Evolutionary conservation across 225 moss, liverwort and hornwort species (phyloP), one percentile per base, ranked within the genome.

Genomic region (Thuidium tamariscinum): DNA sequence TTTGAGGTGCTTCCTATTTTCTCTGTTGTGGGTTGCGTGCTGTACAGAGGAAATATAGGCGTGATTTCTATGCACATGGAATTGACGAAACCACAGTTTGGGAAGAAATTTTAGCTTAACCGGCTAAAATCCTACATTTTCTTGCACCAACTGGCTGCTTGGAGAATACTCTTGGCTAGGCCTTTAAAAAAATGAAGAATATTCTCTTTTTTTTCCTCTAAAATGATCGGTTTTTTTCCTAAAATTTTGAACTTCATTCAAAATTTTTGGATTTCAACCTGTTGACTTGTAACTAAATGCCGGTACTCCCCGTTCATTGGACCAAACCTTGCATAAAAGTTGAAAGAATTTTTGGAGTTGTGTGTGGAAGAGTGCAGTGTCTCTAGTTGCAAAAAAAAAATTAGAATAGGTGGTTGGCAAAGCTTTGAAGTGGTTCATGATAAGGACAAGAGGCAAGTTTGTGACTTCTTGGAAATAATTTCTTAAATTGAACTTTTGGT

Each of bases 381-480:
- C n/a, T n/a, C 11, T 11, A 36, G 3, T 21, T 66, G 66, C 6
- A 66, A 66, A 21, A 36, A 3, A 11, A 66, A 3, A 36, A 66
- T 36, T 36, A 66, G 3, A 69, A 26, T 26, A 68, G 25, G 23
- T 7, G 8, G 7, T 2, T 1, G 0, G 5, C 15, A 70, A 70
- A 70, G 9, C 2, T 70, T 42, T 4, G 0, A 1, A 39, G 9
- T 5, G 23, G 14, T 5, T 71, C 29, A 9, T 71, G 9, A 27
- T 27, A 44, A 71, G 16, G 0, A 6, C 2, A 16, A 2, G 10
- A 44, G 2, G 6, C 1, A 26, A 29, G 5, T 46, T 29, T 46
- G 10, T 72, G 0, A 0, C 5, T 9, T 27, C 10, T 7, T 0
- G 10, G 23, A 72, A 44, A 29, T 46, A 6, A 44, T 26, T 42